Evolutionary conservation across 805 yeast species (phyloP), one percentile per base, ranked within the genome.

Genomic region (Candida sanyiensis): DNA sequence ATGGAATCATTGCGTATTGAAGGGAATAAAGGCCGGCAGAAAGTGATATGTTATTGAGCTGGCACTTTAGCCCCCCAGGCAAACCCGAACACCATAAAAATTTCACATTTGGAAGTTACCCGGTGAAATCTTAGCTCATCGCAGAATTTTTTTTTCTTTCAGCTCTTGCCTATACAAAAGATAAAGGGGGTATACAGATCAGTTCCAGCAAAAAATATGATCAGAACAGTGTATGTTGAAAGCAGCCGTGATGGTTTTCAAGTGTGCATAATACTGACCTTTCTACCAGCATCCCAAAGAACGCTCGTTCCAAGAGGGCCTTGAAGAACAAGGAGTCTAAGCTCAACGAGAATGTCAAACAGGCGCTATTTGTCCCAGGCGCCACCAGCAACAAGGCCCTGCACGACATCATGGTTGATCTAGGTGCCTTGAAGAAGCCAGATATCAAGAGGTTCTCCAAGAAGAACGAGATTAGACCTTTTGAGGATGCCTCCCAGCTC

Each of bases 241-340:
- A 7, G 12, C 18, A 13, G 20, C 13, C 21, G 12, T 23, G 10
- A 18, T 4, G 13, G 9, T 19, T 15, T 34, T 29, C 13, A 29
- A 16, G n/a, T 18, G 10, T 3, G 3, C 9, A 15, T 13, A 12
- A 20, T 32, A 35, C 45, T 44, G 58, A 58, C 55, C 46, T 44
- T 48, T 6, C 13, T 51, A 32, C 8, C 18, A 67, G 81, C 32
- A 82, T 87, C 51, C 97, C 98, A 26, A 89, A 88, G 67, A 93
- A 82, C 57, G 96, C 96, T 39, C 87, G 97, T 57, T 77, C 96
- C 40, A 93, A 93, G 68, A 79, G 98, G 63, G 97, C 96, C 6
- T 59, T 89, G 47, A 95, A 88, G 46, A 83, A 83, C 54, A 82
- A 78, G 52, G 96, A 88, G 54, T 77, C 97, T 38, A 90, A 88